Evolutionary conservation across 2,329 filamentous ascomycete species (phyloP), one percentile per base, ranked within the genome.

Genomic region (Fusarium sp.): DNA sequence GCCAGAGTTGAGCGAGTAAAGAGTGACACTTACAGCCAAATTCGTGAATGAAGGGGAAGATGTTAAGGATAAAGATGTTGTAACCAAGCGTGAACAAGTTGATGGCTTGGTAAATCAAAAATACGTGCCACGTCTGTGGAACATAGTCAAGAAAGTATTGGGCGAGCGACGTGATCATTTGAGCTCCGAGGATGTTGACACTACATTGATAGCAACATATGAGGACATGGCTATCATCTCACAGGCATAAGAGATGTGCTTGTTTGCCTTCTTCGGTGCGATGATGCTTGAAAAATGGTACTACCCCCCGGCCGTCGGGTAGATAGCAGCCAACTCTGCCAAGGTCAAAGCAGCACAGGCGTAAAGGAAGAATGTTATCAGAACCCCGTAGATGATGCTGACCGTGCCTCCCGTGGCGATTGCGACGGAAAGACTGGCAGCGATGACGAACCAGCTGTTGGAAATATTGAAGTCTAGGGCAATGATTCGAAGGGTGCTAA

Each of bases 281-380:
- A 58, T 31, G 16, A 65, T 65, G 39, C 20, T 43, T 9, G 37
- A 33, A 27, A 65, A 58, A 29, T 45, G 37, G 61, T 83, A 84
- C 52, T 84, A 82, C 2, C 82, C 83, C 3, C 83, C 82, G 0
- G 82, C 83, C 5, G 82, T 83, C 0, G 82, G 82, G 41, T 82
- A 84, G 4, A 80, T 80, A 27, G 79, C 80, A 6, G 80, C 79
- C 4, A 83, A 77, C 71, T 85, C 83, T 4, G 81, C 82, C 72
- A 84, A 77, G n/a, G 76, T 81, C 14, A 82, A 58, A 2, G 77
- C 79, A 14, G 79, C 75, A 16, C 66, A 39, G 14, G 29, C 5
- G n/a, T 69, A 74, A 18, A 72, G 31, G 43, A 50, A 33, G 8
- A 50, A 31, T 24, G 37, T 48, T 64, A 74, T 50, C 20, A 74